Percentiles rank a stretch among this genome's conserved stretches.
phyloP scores from a whole-genome alignment of 2,329 filamentous ascomycete species.

The Dactylellina sp. region DNA sequence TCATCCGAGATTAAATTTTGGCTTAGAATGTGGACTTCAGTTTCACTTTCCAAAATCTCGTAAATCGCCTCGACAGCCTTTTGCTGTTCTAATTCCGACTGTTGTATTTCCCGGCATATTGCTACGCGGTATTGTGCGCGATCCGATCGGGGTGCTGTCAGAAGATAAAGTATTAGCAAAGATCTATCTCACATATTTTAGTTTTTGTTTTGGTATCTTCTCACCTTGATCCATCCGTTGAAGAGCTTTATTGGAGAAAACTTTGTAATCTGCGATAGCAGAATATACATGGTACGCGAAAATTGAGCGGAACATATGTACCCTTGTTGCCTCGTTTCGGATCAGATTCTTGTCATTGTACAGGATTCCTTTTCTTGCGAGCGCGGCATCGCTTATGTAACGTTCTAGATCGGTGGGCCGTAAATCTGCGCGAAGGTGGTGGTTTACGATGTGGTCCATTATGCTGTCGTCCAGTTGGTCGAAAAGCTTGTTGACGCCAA shows the following conservation, averaged over 20 bases:
- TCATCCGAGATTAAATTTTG: not conserved
- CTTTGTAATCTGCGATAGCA: not conserved
- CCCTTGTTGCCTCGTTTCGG: not conserved
- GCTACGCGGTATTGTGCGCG: conserved; percentile 1
- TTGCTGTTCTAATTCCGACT: not conserved
- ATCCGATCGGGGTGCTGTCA: not conserved
- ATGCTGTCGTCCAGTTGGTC: conserved; percentile 18
- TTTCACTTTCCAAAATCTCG: conserved; percentile 4
- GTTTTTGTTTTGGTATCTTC: too few relatives aligned
- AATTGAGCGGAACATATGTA: conserved; percentile 14
- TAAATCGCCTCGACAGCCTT: conserved; percentile 5
- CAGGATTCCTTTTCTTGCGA: not conserved
- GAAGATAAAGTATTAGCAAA: not conserved
- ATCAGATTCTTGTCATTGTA: not conserved
- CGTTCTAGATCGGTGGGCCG: not conserved
- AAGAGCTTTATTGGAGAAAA: not conserved
- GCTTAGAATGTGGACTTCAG: conserved; percentile 2
- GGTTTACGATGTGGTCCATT: conserved; percentile 11
- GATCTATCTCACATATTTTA: too few relatives aligned
- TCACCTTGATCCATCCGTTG: conserved; percentile 5
- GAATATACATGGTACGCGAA: conserved; percentile 18
- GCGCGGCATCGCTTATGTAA: not conserved
- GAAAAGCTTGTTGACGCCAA: conserved; percentile 11
- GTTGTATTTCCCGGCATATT: conserved; percentile 4
- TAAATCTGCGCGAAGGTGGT: not conserved